These are phyloP conservation scores for Pythium aquatile DNA, from an alignment of 352 stramenopile species.

Conservation along the genomic window DNA sequence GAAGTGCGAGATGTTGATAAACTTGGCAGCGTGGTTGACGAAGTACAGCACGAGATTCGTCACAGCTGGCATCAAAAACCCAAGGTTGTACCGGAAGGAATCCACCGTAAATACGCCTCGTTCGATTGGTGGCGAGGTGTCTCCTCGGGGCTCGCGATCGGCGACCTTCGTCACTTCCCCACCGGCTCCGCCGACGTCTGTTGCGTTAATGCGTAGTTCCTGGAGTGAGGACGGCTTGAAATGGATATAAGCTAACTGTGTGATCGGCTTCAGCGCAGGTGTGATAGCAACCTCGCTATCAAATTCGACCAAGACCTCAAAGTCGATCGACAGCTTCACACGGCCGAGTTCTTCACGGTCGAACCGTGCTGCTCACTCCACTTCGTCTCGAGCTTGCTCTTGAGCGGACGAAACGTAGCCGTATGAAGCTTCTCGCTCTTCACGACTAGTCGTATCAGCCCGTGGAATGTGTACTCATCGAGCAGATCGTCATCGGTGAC, in stretches of 20 bases:
- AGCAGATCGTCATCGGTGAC: conserved; percentile 2
- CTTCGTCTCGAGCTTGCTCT: conserved; percentile 1
- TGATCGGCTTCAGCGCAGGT: conserved; percentile 11
- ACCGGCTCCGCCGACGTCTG: too few relatives aligned
- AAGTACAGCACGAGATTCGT: conserved; percentile 18
- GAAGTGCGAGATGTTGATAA: conserved; percentile 14
- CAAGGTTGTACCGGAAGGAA: conserved; percentile 15
- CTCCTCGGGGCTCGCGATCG: too few relatives aligned
- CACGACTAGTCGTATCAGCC: conserved; percentile 7
- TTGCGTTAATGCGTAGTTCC: not conserved
- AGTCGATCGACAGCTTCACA: conserved; percentile 19
- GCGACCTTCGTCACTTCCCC: too few relatives aligned
- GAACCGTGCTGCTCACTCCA: conserved; percentile 8
- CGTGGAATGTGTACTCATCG: conserved; percentile 4
- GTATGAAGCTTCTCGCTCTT: conserved; percentile 8
- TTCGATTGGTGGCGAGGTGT: too few relatives aligned
- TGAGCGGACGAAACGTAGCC: not conserved
- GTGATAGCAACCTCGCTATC: conserved; percentile 15
- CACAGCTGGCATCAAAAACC: not conserved
- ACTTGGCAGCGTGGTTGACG: conserved; percentile 23
- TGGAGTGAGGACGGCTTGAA: not conserved
- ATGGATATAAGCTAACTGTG: conserved; percentile 12
- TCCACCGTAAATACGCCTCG: conserved; percentile 10
- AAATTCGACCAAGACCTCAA: conserved; percentile 9
- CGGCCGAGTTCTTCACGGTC: conserved; percentile 9